Evolutionary conservation across 2,329 filamentous ascomycete species (phyloP).

Genomic region (Diaporthe citrichinensis): DNA sequence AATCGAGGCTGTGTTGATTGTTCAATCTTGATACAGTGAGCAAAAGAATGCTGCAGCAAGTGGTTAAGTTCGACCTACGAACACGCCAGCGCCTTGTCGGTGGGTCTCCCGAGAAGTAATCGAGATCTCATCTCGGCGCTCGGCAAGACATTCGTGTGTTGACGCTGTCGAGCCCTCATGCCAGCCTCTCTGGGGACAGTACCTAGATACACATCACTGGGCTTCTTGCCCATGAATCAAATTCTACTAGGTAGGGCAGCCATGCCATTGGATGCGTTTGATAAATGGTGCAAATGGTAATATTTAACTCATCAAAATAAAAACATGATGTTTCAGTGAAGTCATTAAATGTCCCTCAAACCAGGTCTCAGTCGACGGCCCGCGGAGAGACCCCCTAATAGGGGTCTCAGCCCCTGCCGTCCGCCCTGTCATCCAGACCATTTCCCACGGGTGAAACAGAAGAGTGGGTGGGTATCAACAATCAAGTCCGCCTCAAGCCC

Average conservation of each 20-base stretch:
- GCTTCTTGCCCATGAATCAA: not conserved
- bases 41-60: not conserved
- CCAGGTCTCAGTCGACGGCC: conserved; percentile 32
- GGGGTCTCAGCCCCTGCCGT: conserved; percentile 22
- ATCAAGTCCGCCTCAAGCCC: conserved; percentile 14
- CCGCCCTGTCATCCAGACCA: not conserved
- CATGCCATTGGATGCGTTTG: not conserved
- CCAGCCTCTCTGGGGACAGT: no score
- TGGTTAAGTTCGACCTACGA: no score
- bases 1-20: not conserved
- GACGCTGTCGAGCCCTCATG: not conserved
- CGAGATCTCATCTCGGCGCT: not conserved
- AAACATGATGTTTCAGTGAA: conserved; percentile 23
- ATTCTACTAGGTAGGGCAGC: not conserved
- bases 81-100: no score
- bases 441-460: conserved; percentile 36
- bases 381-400: conserved; percentile 9
- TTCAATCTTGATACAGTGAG: not conserved
- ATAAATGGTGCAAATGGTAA: conserved; percentile 3
- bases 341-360: conserved; percentile 28
- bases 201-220: not conserved
- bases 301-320: conserved; percentile 29
- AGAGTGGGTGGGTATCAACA: conserved; percentile 33
- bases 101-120: not conserved
- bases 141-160: no score